phyloP scores from a whole-genome alignment of 768 basidiomycete species.

The Auricularia sp. region DNA sequence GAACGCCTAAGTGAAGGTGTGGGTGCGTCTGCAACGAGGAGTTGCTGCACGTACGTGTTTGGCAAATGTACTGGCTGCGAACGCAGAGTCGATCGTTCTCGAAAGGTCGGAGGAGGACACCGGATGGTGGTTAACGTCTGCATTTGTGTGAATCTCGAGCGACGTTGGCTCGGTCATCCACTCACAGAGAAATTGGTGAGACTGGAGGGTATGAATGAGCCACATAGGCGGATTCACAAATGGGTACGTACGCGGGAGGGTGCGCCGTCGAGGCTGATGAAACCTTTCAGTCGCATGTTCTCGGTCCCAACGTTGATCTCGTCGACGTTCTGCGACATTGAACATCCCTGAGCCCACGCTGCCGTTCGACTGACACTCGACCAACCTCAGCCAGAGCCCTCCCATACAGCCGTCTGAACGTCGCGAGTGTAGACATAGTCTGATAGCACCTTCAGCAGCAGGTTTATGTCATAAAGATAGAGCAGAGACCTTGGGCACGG shows the following conservation, averaged over 20 bases:
- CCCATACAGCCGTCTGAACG: conserved; percentile 71
- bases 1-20: conserved; percentile 41
- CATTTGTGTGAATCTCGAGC: conserved; percentile 2
- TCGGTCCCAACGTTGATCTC: conserved; percentile 43
- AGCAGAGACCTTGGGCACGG: conserved; percentile 54
- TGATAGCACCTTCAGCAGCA: conserved; percentile 18
- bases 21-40: conserved; percentile 4
- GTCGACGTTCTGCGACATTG: conserved; percentile 50
- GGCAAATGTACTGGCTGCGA: conserved; percentile 60
- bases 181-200: conserved; percentile 83
- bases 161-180: conserved; percentile 4
- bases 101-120: conserved; percentile 59
- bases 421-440: conserved; percentile 53
- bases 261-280: conserved; percentile 72
- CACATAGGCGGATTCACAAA: conserved; percentile 13
- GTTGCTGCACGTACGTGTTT: conserved; percentile 45
- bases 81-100: conserved; percentile 52
- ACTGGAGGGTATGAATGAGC: conserved; percentile 30
- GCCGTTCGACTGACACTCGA: not conserved
- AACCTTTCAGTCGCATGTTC: conserved; percentile 58
- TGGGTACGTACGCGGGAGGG: conserved; percentile 49
- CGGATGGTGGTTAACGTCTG: conserved; percentile 75
- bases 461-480: not conserved
- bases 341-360: not conserved
- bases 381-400: conserved; percentile 58